A percentile compares a stretch with the other conserved stretches of the same genome.
These are phyloP conservation scores for Aspergillus sp. DNA, from an alignment of 2,329 filamentous ascomycete genomes.

Conservation along the genomic window DNA sequence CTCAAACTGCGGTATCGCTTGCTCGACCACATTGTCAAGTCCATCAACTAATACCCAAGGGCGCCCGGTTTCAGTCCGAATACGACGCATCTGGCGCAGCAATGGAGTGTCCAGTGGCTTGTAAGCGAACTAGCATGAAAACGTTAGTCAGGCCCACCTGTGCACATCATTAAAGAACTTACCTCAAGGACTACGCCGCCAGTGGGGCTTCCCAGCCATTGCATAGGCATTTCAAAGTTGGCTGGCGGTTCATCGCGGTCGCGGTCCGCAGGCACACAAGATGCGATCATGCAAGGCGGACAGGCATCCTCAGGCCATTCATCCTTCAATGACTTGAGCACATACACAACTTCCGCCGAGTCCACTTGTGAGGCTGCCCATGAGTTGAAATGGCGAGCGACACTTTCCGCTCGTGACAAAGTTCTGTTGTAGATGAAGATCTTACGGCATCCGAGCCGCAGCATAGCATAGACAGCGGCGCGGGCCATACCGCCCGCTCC, in stretches of 20 bases:
- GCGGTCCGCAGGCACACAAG: conserved; percentile 72
- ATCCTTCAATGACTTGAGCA: conserved; percentile 61
- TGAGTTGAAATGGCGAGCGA: conserved; percentile 69
- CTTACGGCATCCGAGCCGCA: conserved; percentile 74
- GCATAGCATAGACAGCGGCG: conserved; percentile 75
- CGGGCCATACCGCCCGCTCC: conserved; percentile 74
- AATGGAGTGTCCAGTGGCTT: conserved; percentile 72
- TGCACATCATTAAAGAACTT: not conserved
- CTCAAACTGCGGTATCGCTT: conserved; percentile 80
- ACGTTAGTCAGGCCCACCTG: conserved; percentile 11
- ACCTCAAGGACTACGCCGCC: conserved; percentile 76
- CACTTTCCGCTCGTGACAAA: conserved; percentile 63
- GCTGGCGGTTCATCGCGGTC: conserved; percentile 66
- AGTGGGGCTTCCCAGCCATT: conserved; percentile 72
- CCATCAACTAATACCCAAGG: conserved; percentile 75
- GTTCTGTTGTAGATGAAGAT: conserved; percentile 77
- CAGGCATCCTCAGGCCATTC: conserved; percentile 66
- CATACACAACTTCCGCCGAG: conserved; percentile 43
- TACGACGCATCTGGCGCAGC: conserved; percentile 66
- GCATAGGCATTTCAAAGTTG: conserved; percentile 67
- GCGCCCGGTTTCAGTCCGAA: conserved; percentile 54
- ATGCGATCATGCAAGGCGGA: conserved; percentile 72
- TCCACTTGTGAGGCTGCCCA: conserved; percentile 45
- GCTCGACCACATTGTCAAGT: conserved; percentile 73
- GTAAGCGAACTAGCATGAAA: conserved; percentile 56